Conservation (phyloP, 2,329 filamentous ascomycete genomes). For the Cladosporium sp. region DNA sequence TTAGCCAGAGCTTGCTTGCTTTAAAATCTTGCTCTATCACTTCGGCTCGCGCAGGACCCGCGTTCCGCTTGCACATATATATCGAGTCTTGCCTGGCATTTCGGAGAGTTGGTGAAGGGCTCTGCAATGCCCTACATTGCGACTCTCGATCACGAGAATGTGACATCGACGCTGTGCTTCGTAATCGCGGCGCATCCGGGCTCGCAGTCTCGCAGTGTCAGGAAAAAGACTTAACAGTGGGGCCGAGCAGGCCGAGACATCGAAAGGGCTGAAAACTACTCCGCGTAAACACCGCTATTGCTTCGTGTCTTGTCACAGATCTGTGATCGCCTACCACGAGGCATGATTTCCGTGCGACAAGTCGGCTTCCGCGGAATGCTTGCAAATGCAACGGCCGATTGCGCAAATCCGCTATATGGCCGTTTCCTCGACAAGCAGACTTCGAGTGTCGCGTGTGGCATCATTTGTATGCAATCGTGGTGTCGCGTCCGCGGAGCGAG, state of each 20-base stretch:
- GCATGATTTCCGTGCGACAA: not conserved
- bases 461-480: not conserved
- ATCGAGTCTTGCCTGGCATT: not conserved
- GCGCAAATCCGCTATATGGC: not conserved
- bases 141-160: not conserved
- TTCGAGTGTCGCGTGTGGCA: not conserved
- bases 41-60: not conserved
- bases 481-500: not conserved
- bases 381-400: not conserved
- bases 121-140: not conserved
- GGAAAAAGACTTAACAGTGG: slow-evolving; percentile 8
- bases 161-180: not conserved
- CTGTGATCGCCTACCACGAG: not conserved
- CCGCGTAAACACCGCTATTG: slow-evolving; percentile 10
- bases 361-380: not conserved
- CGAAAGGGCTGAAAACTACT: slow-evolving; percentile 1
- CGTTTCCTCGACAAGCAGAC: not conserved
- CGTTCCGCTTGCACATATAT: not conserved
- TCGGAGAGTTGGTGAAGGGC: not conserved
- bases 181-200: not conserved
- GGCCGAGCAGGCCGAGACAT: slow-evolving; percentile 14
- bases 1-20: not conserved
- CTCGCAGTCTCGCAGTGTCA: slow-evolving; percentile 4
- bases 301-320: slow-evolving; percentile 4
- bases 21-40: not conserved